Percentiles rank a stretch among this genome's conserved stretches.
phyloP scores from a whole-genome alignment of 768 basidiomycete species.

The Termitomyces sp. region DNA sequence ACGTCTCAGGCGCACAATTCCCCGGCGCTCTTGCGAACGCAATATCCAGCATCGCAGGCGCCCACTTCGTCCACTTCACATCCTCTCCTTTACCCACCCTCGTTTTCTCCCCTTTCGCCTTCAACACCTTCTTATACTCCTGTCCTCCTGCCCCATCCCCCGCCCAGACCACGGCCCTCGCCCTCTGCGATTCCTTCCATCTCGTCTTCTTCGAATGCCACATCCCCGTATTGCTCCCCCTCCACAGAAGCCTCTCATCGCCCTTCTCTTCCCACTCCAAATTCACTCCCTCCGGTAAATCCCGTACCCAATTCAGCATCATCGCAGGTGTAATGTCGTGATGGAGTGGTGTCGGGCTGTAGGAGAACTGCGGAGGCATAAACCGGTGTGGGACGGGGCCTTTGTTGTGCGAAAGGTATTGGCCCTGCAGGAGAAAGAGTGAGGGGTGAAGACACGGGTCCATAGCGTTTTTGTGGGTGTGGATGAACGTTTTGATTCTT shows the following conservation, averaged over 20 bases:
- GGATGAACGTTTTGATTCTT: conserved; percentile 38
- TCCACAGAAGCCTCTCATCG: conserved; percentile 61
- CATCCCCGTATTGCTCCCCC: conserved; percentile 72
- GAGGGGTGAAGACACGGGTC: conserved; percentile 43
- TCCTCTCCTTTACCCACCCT: conserved; percentile 30
- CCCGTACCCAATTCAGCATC: conserved; percentile 41
- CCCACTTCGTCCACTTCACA: conserved; percentile 27
- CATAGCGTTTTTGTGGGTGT: conserved; percentile 40
- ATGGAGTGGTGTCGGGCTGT: conserved; percentile 44
- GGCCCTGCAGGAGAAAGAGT: conserved; percentile 40
- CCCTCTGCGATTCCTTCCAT: conserved; percentile 47
- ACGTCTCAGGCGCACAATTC: conserved; percentile 25
- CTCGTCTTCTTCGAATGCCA: conserved; percentile 32
- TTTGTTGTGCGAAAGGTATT: conserved; percentile 43
- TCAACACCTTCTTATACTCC: conserved; percentile 32
- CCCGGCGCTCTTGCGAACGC: conserved; percentile 37
- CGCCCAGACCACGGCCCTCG: conserved; percentile 34
- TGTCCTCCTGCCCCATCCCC: conserved; percentile 14
- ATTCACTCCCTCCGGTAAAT: conserved; percentile 35
- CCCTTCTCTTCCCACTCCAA: conserved; percentile 57
- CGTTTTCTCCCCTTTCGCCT: conserved; percentile 17
- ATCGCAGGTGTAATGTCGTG: conserved; percentile 48
- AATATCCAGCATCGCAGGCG: conserved; percentile 51
- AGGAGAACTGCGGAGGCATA: conserved; percentile 51
- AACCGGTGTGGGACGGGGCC: conserved; percentile 41